Evolutionary conservation across 2,329 filamentous ascomycete species (phyloP).

Genomic region (Lasiodiplodia hormozganensis): DNA sequence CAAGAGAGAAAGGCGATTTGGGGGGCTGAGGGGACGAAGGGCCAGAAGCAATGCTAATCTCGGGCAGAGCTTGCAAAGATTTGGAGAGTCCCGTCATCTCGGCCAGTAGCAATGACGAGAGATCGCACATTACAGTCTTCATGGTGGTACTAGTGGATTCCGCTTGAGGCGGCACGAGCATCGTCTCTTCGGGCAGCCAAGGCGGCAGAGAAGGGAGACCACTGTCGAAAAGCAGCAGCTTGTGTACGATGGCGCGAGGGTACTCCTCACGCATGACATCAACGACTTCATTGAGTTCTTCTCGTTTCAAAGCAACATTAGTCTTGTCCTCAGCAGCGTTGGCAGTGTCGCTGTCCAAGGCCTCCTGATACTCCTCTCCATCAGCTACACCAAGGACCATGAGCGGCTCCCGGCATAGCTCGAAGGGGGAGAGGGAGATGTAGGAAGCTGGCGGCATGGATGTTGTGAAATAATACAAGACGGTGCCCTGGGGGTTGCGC

Average conservation of each 20-base stretch:
- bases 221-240: constrained; percentile 77
- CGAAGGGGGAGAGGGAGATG: constrained; percentile 82
- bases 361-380: constrained; percentile 69
- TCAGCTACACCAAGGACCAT: constrained; percentile 86
- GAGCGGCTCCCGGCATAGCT: constrained; percentile 84
- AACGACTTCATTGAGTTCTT: constrained; percentile 65
- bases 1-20: constrained; percentile 27
- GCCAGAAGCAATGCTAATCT: constrained; percentile 63
- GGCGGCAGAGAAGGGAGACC: constrained; percentile 39
- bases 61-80: constrained; percentile 61
- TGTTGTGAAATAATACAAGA: constrained; percentile 87
- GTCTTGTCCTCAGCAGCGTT: constrained; percentile 36
- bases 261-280: constrained; percentile 75
- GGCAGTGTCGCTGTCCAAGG: constrained; percentile 49
- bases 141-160: constrained; percentile 75
- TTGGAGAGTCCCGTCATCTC: constrained; percentile 57
- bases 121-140: constrained; percentile 54
- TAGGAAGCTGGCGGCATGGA: constrained; percentile 81
- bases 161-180: constrained; percentile 72
- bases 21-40: background rate
- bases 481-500: constrained; percentile 82
- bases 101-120: constrained; percentile 53
- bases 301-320: constrained; percentile 22
- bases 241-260: constrained; percentile 77
- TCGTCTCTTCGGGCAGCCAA: constrained; percentile 67